These are phyloP conservation scores for Cymodocea nodosa DNA, from an alignment of 116 monocot species.

Conservation along the genomic window DNA sequence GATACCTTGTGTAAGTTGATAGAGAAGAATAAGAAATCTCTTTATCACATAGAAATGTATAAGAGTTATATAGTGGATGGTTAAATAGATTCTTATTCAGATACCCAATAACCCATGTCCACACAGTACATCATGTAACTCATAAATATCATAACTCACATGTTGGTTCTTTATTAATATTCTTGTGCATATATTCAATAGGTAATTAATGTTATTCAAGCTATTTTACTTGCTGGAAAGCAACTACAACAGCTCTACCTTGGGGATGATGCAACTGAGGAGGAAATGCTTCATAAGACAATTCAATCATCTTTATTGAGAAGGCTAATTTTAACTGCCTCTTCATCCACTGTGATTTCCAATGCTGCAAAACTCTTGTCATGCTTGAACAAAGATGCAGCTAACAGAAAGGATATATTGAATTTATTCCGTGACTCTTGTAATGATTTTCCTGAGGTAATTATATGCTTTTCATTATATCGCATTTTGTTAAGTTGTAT, in stretches of 20 bases:
- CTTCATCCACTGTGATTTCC: slow-evolving; percentile 61
- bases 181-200: slow-evolving; percentile 8
- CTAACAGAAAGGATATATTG: slow-evolving; percentile 53
- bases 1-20: no score
- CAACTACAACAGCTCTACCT: slow-evolving; percentile 54
- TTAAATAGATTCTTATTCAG: no score
- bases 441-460: slow-evolving; percentile 79
- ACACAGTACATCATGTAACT: no score
- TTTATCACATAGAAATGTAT: no score
- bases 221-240: slow-evolving; percentile 67
- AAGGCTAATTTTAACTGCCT: slow-evolving; percentile 75
- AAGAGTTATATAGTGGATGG: no score
- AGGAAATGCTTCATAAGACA: slow-evolving; percentile 5
- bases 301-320: slow-evolving; percentile 63
- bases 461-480: not conserved
- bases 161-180: not conserved
- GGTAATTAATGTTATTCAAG: slow-evolving; percentile 66
- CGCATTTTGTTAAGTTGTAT: not conserved
- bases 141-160: not conserved
- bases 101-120: no score
- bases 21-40: no score
- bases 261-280: slow-evolving; percentile 25
- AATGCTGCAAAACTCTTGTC: slow-evolving; percentile 68
- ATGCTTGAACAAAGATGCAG: slow-evolving; percentile 76
- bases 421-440: slow-evolving; percentile 58